phyloP scores from a whole-genome alignment of 225 moss, liverwort and hornwort species.

The Neckera pumila region DNA sequence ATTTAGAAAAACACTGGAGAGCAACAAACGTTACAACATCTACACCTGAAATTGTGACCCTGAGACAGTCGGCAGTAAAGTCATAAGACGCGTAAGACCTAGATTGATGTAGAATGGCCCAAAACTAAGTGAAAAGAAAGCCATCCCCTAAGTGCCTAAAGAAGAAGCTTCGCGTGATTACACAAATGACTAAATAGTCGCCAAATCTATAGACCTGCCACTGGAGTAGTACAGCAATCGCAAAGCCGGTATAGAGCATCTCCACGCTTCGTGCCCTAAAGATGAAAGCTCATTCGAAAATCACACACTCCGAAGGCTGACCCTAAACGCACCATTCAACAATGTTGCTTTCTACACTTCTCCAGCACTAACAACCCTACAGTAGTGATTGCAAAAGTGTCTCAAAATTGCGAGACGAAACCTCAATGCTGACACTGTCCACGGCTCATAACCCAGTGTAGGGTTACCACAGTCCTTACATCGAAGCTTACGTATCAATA shows the following conservation, averaged over 20 bases:
- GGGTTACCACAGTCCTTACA: background rate
- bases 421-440: background rate
- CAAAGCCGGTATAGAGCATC: background rate
- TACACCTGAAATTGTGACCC: background rate
- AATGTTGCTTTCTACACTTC: background rate
- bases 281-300: background rate
- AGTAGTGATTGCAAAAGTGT: background rate
- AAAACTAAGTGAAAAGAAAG: background rate
- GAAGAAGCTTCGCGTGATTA: background rate
- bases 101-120: background rate
- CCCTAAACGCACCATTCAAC: background rate
- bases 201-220: conserved; percentile 5
- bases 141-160: background rate
- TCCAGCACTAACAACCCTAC: background rate
- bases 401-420: background rate
- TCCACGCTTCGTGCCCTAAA: background rate
- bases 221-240: background rate
- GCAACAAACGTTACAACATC: background rate
- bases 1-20: background rate
- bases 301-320: background rate
- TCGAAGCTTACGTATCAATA: background rate
- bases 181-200: background rate
- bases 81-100: background rate
- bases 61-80: background rate
- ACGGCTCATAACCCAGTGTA: background rate